A percentile compares a stretch with the other conserved stretches of the same genome.
These are phyloP conservation scores for Pseudotulostoma volvatum DNA, from an alignment of 495 filamentous ascomycete genomes.

Conservation along the genomic window DNA sequence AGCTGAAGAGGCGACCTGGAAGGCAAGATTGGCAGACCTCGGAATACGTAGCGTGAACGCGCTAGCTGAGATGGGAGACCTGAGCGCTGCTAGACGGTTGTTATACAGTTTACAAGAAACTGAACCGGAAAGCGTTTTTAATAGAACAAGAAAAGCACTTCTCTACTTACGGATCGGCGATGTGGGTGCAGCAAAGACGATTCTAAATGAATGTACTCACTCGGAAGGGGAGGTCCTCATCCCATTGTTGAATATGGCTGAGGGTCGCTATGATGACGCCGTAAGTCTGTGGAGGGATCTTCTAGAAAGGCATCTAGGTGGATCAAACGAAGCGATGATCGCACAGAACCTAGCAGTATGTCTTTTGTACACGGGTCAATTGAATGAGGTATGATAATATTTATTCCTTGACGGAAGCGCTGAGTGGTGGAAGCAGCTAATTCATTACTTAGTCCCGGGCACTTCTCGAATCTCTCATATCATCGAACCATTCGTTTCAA, in stretches of 20 bases:
- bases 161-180: constrained; percentile 65
- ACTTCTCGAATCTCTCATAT: constrained; percentile 47
- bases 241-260: constrained; percentile 62
- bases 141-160: constrained; percentile 38
- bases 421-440: neutral
- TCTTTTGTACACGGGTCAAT: constrained; percentile 57
- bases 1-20: constrained; percentile 43
- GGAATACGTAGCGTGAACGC: constrained; percentile 65
- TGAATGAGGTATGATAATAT: constrained; percentile 46
- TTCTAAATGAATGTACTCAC: constrained; percentile 17
- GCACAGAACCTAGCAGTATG: constrained; percentile 71
- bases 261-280: constrained; percentile 52
- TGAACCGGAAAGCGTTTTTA: constrained; percentile 19
- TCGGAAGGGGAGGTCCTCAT: constrained; percentile 27
- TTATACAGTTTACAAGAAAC: constrained; percentile 30
- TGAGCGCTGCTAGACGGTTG: constrained; percentile 56
- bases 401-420: neutral
- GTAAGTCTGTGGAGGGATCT: constrained; percentile 45
- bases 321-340: constrained; percentile 33
- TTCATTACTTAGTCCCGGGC: constrained; percentile 31
- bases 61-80: constrained; percentile 81
- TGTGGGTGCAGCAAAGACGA: constrained; percentile 41
- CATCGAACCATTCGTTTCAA: constrained; percentile 44
- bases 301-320: constrained; percentile 16
- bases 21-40: constrained; percentile 48